Percentiles rank a stretch among this genome's conserved stretches.
Conservation (phyloP, 176 grass and related monocot genomes). For the Oryza meyeriana region DNA sequence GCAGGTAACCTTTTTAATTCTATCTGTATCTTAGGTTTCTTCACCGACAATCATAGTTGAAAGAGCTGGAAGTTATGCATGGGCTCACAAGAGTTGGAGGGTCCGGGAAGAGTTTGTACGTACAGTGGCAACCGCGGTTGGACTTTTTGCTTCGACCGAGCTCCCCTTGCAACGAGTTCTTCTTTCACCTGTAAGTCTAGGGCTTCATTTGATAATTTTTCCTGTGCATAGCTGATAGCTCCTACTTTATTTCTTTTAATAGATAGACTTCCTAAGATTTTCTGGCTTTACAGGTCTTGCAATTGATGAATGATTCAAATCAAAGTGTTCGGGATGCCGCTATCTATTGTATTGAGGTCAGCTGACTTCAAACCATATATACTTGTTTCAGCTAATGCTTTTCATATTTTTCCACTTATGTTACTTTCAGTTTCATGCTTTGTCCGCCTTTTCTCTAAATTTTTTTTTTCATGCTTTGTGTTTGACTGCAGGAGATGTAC, state of each 20-base stretch:
- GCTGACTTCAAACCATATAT: constrained; percentile 5
- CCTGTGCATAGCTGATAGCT: not conserved
- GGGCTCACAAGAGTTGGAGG: constrained; percentile 90
- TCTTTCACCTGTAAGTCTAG: constrained; percentile 72
- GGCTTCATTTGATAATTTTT: constrained; percentile 5
- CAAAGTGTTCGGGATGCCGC: constrained; percentile 88
- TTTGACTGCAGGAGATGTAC: constrained; percentile 73
- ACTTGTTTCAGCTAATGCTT: constrained; percentile 1
- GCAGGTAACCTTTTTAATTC: constrained; percentile 4
- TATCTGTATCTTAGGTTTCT: constrained; percentile 56
- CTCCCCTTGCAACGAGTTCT: constrained; percentile 79
- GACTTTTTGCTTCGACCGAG: constrained; percentile 85
- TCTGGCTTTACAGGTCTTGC: constrained; percentile 60
- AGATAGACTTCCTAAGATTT: constrained; percentile 4
- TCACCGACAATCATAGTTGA: constrained; percentile 88
- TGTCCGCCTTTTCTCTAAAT: too few relatives aligned
- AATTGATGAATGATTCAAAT: constrained; percentile 88
- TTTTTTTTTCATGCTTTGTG: not conserved
- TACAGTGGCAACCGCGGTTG: constrained; percentile 68
- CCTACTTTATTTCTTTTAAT: not conserved
- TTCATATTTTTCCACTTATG: not conserved
- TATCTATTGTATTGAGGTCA: constrained; percentile 80
- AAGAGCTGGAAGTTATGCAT: constrained; percentile 89
- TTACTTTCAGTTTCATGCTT: not conserved
- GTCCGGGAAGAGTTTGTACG: constrained; percentile 80